phyloP scores from a whole-genome alignment of 129 eudicot genomes.

The Chrysanthemum makinoi region DNA sequence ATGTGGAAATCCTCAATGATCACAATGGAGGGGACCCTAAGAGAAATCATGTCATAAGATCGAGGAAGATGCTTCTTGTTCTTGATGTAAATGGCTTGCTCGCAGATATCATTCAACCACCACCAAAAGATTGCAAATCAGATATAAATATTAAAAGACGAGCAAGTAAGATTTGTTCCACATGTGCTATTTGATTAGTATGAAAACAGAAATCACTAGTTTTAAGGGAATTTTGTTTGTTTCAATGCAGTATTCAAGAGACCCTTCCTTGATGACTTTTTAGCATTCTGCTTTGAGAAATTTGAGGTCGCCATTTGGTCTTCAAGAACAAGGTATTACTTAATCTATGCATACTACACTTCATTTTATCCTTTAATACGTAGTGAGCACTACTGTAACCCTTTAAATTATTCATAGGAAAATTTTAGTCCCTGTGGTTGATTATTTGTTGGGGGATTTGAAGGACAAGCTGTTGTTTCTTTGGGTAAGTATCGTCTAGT shows the following conservation, averaged over 20 bases:
- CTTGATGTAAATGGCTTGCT: constrained; percentile 94
- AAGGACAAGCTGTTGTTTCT: constrained; percentile 64
- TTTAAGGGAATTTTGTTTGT: neutral
- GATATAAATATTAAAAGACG: constrained; percentile 57
- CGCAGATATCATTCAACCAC: constrained; percentile 63
- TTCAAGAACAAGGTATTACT: constrained; percentile 52
- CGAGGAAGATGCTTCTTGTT: constrained; percentile 65
- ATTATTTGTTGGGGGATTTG: constrained; percentile 72
- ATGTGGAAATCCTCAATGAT: constrained; percentile 9
- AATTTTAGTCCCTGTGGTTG: constrained; percentile 58
- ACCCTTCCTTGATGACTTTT: constrained; percentile 50
- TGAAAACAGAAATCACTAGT: neutral
- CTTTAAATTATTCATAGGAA: constrained; percentile 43
- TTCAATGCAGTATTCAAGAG: constrained; percentile 43
- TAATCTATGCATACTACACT: constrained; percentile 10
- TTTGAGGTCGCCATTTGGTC: constrained; percentile 57
- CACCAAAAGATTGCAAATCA: constrained; percentile 60
- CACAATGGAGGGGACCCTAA: constrained; percentile 7
- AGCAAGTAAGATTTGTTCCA: constrained; percentile 60
- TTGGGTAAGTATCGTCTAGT: constrained; percentile 56
- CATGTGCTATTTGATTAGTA: constrained; percentile 15
- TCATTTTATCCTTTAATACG: neutral
- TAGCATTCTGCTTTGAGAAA: constrained; percentile 47
- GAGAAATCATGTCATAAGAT: constrained; percentile 23
- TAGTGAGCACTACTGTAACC: constrained; percentile 20